Percentiles rank a stretch among this genome's conserved stretches.
Conservation (phyloP, 2,329 filamentous ascomycete genomes). For the Trichoderma oligosporum region DNA sequence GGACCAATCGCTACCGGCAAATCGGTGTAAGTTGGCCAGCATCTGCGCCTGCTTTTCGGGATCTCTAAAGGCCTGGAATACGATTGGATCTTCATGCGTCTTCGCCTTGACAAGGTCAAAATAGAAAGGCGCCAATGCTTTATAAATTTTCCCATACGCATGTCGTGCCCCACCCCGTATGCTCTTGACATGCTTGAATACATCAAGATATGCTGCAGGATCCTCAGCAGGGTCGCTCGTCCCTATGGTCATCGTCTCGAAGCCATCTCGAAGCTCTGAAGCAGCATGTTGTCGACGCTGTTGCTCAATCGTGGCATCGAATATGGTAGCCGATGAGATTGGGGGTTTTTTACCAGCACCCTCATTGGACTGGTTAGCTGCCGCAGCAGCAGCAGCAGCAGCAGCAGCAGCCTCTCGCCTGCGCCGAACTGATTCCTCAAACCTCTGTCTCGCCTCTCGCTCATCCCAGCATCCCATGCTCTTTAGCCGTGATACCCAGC, state of each 20-base stretch:
- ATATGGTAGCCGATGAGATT: constrained; percentile 53
- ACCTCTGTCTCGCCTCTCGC: constrained; percentile 71
- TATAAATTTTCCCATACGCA: constrained; percentile 88
- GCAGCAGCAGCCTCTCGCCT: constrained; percentile 52
- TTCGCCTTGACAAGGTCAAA: constrained; percentile 69
- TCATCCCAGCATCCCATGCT: constrained; percentile 94
- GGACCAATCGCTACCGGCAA: constrained; percentile 76
- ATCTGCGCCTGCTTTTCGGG: constrained; percentile 90
- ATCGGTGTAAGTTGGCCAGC: constrained; percentile 73
- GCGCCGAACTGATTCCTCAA: constrained; percentile 65
- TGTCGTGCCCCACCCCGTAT: constrained; percentile 79
- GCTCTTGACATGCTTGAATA: constrained; percentile 69
- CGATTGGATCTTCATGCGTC: constrained; percentile 72
- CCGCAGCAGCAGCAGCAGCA: constrained; percentile 26
- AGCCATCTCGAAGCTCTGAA: constrained; percentile 57
- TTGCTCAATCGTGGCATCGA: constrained; percentile 69
- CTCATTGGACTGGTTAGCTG: constrained; percentile 21
- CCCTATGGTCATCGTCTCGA: constrained; percentile 68
- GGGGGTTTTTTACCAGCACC: constrained; percentile 21
- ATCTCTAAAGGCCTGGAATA: constrained; percentile 83
- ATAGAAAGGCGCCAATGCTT: constrained; percentile 85
- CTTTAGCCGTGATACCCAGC: constrained; percentile 85
- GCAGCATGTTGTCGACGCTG: constrained; percentile 46
- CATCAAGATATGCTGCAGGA: constrained; percentile 60
- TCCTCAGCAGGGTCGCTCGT: constrained; percentile 51